These are phyloP conservation scores for Leptomonas pyrrhocoris DNA, from an alignment of 208 protist species.

Conservation along the genomic window DNA sequence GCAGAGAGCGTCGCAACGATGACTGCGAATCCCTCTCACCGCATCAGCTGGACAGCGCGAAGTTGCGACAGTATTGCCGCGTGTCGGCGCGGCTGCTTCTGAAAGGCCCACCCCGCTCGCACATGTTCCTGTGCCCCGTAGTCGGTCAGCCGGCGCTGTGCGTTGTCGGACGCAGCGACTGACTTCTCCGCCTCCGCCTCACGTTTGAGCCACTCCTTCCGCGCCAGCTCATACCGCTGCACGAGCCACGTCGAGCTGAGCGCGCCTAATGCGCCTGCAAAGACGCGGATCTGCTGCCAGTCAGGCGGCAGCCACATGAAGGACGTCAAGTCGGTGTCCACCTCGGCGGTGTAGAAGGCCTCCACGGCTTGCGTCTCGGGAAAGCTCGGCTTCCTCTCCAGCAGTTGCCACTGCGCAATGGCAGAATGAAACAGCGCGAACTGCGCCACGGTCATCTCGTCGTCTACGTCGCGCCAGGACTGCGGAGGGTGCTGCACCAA, in stretches of 20 bases:
- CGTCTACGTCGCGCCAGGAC: constrained; percentile 45
- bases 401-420: constrained; percentile 44
- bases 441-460: constrained; percentile 55
- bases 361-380: constrained; percentile 48
- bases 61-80: constrained; percentile 48
- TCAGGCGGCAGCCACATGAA: constrained; percentile 54
- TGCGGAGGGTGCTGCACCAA: constrained; percentile 32
- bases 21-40: neutral
- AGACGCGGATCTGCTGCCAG: constrained; percentile 63
- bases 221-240: constrained; percentile 64
- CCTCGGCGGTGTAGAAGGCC: constrained; percentile 62
- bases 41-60: constrained; percentile 31
- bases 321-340: constrained; percentile 50
- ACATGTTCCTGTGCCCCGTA: constrained; percentile 39
- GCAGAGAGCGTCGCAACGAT: no score
- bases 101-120: constrained; percentile 47
- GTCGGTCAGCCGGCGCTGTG: constrained; percentile 54
- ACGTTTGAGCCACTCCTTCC: constrained; percentile 42
- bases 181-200: constrained; percentile 15
- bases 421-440: constrained; percentile 34
- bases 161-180: constrained; percentile 1
- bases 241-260: constrained; percentile 51
- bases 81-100: constrained; percentile 60
- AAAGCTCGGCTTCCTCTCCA: constrained; percentile 43
- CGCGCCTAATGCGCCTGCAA: constrained; percentile 59